Evolutionary conservation across 1,284 basidiomycete genomes (phyloP).

Genomic region (Ustanciosporium gigantosporum): DNA sequence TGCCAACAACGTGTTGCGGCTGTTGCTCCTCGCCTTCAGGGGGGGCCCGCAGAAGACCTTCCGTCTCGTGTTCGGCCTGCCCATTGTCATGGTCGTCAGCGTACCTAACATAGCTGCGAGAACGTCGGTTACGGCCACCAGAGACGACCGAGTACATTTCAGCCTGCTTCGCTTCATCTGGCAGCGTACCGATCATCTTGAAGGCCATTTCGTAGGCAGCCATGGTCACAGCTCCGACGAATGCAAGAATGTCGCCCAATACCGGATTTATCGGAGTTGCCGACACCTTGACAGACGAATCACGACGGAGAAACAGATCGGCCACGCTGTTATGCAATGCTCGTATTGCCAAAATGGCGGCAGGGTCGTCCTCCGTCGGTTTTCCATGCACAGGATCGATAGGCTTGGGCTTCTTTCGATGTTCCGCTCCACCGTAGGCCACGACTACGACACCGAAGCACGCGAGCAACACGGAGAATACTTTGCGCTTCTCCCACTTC

Average conservation of each 20-base stretch:
- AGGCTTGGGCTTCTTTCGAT: slow-evolving; percentile 36
- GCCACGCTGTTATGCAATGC: not conserved
- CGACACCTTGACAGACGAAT: not conserved
- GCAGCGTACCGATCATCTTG: slow-evolving; percentile 54
- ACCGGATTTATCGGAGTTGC: slow-evolving; percentile 25
- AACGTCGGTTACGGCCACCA: slow-evolving; percentile 19
- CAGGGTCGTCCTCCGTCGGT: slow-evolving; percentile 9
- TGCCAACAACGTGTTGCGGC: slow-evolving; percentile 3
- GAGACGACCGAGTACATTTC: slow-evolving; percentile 36
- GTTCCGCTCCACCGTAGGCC: slow-evolving; percentile 54
- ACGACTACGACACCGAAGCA: slow-evolving; percentile 53
- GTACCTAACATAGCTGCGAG: slow-evolving; percentile 33
- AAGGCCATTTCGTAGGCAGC: slow-evolving; percentile 59
- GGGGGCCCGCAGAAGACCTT: slow-evolving; percentile 13
- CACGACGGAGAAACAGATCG: slow-evolving; percentile 1
- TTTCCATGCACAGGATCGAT: slow-evolving; percentile 42
- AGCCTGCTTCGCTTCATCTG: slow-evolving; percentile 43
- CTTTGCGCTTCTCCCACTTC: slow-evolving; percentile 52
- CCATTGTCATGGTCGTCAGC: slow-evolving; percentile 1
- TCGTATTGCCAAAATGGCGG: slow-evolving; percentile 5
- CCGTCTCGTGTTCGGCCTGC: slow-evolving; percentile 6
- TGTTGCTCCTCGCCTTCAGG: not conserved
- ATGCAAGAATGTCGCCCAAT: slow-evolving; percentile 49
- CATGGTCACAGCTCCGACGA: slow-evolving; percentile 58
- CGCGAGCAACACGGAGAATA: slow-evolving; percentile 52